A percentile compares a stretch with the other conserved stretches of the same genome.
phyloP scores from a whole-genome alignment of 2,329 filamentous ascomycete genomes.

The Fusarium sambucinum region DNA sequence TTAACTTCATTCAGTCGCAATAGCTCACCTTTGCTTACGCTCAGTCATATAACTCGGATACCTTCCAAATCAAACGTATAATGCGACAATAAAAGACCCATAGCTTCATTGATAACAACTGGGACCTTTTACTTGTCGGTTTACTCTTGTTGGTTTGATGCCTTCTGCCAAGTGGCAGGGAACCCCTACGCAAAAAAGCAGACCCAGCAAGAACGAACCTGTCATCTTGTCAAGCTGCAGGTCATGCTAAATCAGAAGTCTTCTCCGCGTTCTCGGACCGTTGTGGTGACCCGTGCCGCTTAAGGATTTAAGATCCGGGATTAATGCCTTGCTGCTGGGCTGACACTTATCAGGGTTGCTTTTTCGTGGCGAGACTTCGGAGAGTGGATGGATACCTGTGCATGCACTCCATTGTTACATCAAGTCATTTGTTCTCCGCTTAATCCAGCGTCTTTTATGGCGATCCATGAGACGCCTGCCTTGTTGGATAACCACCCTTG shows the following conservation, averaged over 20 bases:
- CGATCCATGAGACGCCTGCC: background rate
- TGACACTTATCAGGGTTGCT: background rate
- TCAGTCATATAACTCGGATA: background rate
- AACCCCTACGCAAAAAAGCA: background rate
- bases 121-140: background rate
- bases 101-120: background rate
- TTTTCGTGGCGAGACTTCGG: background rate
- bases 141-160: background rate
- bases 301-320: background rate
- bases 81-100: background rate
- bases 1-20: too few relatives aligned
- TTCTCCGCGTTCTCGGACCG: background rate
- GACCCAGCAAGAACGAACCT: background rate
- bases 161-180: background rate
- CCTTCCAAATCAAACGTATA: background rate
- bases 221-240: background rate
- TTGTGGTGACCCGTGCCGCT: background rate
- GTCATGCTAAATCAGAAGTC: background rate
- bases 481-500: background rate
- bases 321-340: background rate
- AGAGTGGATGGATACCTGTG: background rate
- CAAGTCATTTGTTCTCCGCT: background rate
- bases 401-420: too few relatives aligned
- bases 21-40: background rate
- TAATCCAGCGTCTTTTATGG: background rate